phyloP scores from a whole-genome alignment of 192 early-diverging fungal genomes.

The Lobosporangium transversale region DNA sequence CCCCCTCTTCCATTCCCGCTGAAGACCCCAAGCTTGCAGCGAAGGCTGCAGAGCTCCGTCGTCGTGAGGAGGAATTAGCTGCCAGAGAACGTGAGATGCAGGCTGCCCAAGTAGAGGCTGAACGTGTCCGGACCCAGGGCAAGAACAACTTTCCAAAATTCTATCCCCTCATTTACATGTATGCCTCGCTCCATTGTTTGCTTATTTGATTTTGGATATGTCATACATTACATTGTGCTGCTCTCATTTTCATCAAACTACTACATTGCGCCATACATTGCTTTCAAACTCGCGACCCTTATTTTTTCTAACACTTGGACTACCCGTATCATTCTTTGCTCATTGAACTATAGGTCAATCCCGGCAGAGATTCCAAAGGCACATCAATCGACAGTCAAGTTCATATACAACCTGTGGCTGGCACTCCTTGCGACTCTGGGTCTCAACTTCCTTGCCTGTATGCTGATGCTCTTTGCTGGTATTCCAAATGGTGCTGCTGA shows the following conservation, averaged over 20 bases:
- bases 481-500: slow-evolving; percentile 77
- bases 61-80: slow-evolving; percentile 79
- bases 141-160: slow-evolving; percentile 86
- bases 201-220: not conserved
- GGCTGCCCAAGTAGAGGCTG: slow-evolving; percentile 70
- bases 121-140: slow-evolving; percentile 66
- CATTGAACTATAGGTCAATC: slow-evolving; percentile 58
- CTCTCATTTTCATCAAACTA: too few species aligned
- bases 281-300: too few species aligned
- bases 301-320: not conserved
- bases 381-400: slow-evolving; percentile 69
- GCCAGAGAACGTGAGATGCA: slow-evolving; percentile 76
- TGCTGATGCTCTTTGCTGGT: slow-evolving; percentile 76
- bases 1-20: slow-evolving; percentile 8
- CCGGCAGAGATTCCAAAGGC: slow-evolving; percentile 73
- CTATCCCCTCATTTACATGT: slow-evolving; percentile 84
- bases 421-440: slow-evolving; percentile 73
- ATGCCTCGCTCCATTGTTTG: slow-evolving; percentile 20
- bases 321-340: not conserved
- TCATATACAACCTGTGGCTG: slow-evolving; percentile 81
- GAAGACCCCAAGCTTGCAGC: slow-evolving; percentile 38
- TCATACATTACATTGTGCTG: too few species aligned
- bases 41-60: slow-evolving; percentile 76
- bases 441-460: slow-evolving; percentile 82
- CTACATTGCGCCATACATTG: too few species aligned